These are phyloP conservation scores for Aspergillus thermomutatus DNA, from an alignment of 2,329 filamentous ascomycete species.

Conservation along the genomic window DNA sequence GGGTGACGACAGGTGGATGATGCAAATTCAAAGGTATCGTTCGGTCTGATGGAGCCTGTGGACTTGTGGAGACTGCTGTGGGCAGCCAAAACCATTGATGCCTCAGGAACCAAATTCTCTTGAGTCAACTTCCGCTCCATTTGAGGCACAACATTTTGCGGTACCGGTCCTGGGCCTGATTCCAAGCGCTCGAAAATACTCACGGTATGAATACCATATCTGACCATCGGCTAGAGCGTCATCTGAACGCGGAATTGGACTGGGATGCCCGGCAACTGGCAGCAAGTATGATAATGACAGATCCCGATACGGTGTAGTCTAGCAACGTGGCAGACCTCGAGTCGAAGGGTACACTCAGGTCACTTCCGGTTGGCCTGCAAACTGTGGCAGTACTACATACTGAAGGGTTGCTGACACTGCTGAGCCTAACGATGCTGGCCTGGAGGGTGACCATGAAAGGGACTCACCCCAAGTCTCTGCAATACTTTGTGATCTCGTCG, in stretches of 20 bases:
- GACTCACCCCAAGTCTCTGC: neutral
- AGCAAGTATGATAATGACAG: constrained; percentile 1
- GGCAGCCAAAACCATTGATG: neutral
- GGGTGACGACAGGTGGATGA: neutral
- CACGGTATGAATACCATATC: neutral
- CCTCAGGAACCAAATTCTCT: neutral
- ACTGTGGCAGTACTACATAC: constrained; percentile 2
- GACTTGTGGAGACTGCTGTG: neutral
- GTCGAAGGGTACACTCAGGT: constrained; percentile 14
- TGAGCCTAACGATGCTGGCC: neutral
- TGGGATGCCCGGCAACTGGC: neutral
- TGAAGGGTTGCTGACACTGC: constrained; percentile 5
- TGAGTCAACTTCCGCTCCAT: neutral
- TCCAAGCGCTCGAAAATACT: constrained; percentile 9
- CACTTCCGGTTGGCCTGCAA: constrained; percentile 13
- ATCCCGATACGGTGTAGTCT: constrained; percentile 18
- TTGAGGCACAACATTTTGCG: neutral
- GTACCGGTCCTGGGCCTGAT: constrained; percentile 4
- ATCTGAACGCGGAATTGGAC: constrained; percentile 4
- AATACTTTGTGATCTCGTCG: neutral
- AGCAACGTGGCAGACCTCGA: constrained; percentile 21
- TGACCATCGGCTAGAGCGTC: constrained; percentile 7
- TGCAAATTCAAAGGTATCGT: neutral
- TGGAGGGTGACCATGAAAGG: neutral
- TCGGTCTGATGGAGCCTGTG: too few species aligned